Percentiles rank a stretch among this genome's conserved stretches.
These are phyloP conservation scores for Pichia sp. DNA, from an alignment of 1,139 yeast genomes.

Conservation along the genomic window DNA sequence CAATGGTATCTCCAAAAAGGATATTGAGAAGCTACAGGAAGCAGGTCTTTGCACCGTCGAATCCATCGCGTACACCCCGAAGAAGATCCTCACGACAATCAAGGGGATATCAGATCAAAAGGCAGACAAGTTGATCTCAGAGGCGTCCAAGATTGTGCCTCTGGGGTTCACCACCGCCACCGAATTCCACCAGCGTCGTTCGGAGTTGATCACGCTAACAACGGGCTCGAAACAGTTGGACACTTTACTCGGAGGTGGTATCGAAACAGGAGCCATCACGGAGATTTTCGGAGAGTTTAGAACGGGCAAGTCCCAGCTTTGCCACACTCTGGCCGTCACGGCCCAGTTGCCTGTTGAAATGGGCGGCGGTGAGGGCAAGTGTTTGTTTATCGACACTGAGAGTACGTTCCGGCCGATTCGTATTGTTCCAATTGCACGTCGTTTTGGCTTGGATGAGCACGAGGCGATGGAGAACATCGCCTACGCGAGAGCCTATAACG, in stretches of 20 bases:
- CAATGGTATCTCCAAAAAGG: constrained; percentile 79
- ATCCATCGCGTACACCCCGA: constrained; percentile 83
- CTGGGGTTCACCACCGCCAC: constrained; percentile 98
- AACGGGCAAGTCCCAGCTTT: constrained; percentile 94
- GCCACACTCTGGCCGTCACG: constrained; percentile 95
- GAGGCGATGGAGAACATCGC: constrained; percentile 96
- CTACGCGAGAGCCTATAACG: constrained; percentile 94
- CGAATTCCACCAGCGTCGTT: constrained; percentile 84
- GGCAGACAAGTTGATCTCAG: constrained; percentile 78
- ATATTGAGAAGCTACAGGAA: constrained; percentile 73
- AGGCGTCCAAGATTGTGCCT: constrained; percentile 85
- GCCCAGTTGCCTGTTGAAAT: constrained; percentile 94
- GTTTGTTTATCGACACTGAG: constrained; percentile 93
- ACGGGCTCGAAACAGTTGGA: constrained; percentile 95
- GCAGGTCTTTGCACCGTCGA: constrained; percentile 90
- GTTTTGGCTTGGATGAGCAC: constrained; percentile 91
- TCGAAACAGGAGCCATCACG: constrained; percentile 95
- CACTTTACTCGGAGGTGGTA: constrained; percentile 92
- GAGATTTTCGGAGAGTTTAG: constrained; percentile 97
- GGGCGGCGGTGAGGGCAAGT: constrained; percentile 99
- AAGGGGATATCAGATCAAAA: constrained; percentile 96
- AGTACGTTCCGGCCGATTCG: constrained; percentile 95
- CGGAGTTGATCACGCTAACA: constrained; percentile 86
- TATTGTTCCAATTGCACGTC: constrained; percentile 80
- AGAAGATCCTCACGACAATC: constrained; percentile 67